Conservation (phyloP, 495 filamentous ascomycete species). For the Penicillium paxilli region DNA sequence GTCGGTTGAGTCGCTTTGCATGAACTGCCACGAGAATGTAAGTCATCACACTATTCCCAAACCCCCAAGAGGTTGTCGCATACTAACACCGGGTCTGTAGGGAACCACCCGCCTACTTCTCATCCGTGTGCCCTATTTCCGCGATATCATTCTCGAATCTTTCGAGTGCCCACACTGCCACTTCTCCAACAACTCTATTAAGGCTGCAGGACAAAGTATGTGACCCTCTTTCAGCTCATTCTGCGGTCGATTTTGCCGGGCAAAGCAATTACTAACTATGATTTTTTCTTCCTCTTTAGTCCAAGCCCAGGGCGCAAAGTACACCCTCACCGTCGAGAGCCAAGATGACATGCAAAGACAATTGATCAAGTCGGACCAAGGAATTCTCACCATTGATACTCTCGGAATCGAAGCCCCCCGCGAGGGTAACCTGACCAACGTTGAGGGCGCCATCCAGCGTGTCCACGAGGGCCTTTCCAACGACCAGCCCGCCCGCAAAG, state of each 20-base stretch:
- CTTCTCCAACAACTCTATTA: slow-evolving; percentile 87
- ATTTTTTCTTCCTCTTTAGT: slow-evolving; percentile 35
- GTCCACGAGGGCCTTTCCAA: slow-evolving; percentile 73
- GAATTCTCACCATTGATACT: slow-evolving; percentile 76
- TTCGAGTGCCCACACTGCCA: slow-evolving; percentile 89
- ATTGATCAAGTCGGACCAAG: slow-evolving; percentile 88
- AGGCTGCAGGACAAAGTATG: slow-evolving; percentile 73
- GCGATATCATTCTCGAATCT: slow-evolving; percentile 94
- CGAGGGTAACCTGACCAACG: slow-evolving; percentile 83
- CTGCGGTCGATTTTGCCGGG: slow-evolving; percentile 54
- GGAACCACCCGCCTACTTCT: slow-evolving; percentile 84
- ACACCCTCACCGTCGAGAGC: slow-evolving; percentile 68
- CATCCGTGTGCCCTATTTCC: slow-evolving; percentile 92
- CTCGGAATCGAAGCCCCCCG: slow-evolving; percentile 91
- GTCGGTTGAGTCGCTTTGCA: slow-evolving; percentile 67
- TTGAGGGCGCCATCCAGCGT: slow-evolving; percentile 80
- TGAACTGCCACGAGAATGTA: slow-evolving; percentile 88
- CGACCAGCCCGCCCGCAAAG: slow-evolving; percentile 73
- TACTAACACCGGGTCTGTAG: slow-evolving; percentile 39
- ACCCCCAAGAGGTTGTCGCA: too few relatives aligned
- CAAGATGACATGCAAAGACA: slow-evolving; percentile 77
- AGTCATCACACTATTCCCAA: too few relatives aligned
- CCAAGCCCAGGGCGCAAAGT: slow-evolving; percentile 82
- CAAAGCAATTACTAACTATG: not conserved
- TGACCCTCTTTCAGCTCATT: not conserved